These are phyloP conservation scores for Leccinum aurantiacum DNA, from an alignment of 768 basidiomycete genomes.

Conservation along the genomic window DNA sequence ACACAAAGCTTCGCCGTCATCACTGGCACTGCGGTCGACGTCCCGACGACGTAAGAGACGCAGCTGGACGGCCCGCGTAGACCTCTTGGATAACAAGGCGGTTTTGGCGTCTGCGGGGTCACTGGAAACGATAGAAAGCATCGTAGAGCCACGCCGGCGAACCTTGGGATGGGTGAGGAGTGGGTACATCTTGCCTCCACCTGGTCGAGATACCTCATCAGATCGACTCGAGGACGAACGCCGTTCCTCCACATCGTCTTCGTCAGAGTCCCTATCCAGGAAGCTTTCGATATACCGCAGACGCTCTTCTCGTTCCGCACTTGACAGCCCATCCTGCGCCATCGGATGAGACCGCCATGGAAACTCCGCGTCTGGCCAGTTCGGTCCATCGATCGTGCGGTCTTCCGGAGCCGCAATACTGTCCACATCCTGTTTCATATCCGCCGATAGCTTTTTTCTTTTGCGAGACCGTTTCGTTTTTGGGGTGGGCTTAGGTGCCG, in stretches of 20 bases:
- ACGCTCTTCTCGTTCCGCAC: constrained; percentile 58
- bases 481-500: constrained; percentile 28
- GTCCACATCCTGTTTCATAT: constrained; percentile 21
- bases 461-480: constrained; percentile 47
- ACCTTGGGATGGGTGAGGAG: constrained; percentile 43
- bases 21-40: constrained; percentile 34
- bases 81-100: constrained; percentile 71
- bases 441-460: constrained; percentile 46
- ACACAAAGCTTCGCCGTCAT: constrained; percentile 57
- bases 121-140: constrained; percentile 44
- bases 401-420: constrained; percentile 27
- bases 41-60: constrained; percentile 44
- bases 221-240: constrained; percentile 9
- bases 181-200: constrained; percentile 64
- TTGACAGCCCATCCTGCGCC: constrained; percentile 50
- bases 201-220: constrained; percentile 27
- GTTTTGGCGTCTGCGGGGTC: constrained; percentile 78
- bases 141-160: constrained; percentile 14
- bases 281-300: constrained; percentile 68
- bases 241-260: constrained; percentile 37
- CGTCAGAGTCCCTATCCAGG: constrained; percentile 70
- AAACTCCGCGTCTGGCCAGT: constrained; percentile 79
- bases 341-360: constrained; percentile 71
- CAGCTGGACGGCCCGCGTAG: constrained; percentile 59
- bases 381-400: constrained; percentile 49